These are phyloP conservation scores for Royoungia palumana DNA, from an alignment of 768 basidiomycete species.

Conservation along the genomic window DNA sequence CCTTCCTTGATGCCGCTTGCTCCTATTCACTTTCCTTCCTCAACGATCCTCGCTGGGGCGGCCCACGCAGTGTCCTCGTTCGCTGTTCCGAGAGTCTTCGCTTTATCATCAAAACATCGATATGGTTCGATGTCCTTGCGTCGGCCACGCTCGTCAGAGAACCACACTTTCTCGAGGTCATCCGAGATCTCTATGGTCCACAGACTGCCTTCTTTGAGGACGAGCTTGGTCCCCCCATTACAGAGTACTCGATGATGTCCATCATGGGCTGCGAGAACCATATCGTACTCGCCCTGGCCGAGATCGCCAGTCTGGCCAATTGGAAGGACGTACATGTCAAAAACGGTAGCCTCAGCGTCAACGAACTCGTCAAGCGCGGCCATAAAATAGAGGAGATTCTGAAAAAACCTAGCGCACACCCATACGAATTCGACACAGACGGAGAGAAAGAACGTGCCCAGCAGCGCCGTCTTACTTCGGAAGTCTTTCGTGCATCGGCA, in stretches of 20 bases:
- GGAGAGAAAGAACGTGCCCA: constrained; percentile 18
- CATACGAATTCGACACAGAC: neutral
- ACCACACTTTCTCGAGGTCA: constrained; percentile 56
- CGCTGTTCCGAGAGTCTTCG: constrained; percentile 48
- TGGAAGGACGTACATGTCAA: constrained; percentile 55
- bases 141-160: constrained; percentile 61
- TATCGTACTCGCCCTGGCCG: constrained; percentile 75
- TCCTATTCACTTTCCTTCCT: constrained; percentile 52
- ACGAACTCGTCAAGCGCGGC: constrained; percentile 55
- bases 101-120: constrained; percentile 79
- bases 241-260: constrained; percentile 66
- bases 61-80: constrained; percentile 45
- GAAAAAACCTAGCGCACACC: constrained; percentile 16
- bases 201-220: constrained; percentile 20
- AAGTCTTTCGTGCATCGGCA: constrained; percentile 72
- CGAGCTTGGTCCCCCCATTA: constrained; percentile 38
- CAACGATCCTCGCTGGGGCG: constrained; percentile 32
- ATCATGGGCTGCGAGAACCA: constrained; percentile 85
- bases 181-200: constrained; percentile 51
- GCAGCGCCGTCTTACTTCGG: constrained; percentile 46
- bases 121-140: constrained; percentile 87
- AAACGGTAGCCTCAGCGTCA: constrained; percentile 52
- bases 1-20: constrained; percentile 62
- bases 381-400: constrained; percentile 45
- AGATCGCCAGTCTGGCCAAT: constrained; percentile 58